A percentile compares a stretch with the other conserved stretches of the same genome.
These are phyloP conservation scores for Miscanthus sacchariflorus DNA, from an alignment of 202 grass and related monocot genomes.

Conservation along the genomic window DNA sequence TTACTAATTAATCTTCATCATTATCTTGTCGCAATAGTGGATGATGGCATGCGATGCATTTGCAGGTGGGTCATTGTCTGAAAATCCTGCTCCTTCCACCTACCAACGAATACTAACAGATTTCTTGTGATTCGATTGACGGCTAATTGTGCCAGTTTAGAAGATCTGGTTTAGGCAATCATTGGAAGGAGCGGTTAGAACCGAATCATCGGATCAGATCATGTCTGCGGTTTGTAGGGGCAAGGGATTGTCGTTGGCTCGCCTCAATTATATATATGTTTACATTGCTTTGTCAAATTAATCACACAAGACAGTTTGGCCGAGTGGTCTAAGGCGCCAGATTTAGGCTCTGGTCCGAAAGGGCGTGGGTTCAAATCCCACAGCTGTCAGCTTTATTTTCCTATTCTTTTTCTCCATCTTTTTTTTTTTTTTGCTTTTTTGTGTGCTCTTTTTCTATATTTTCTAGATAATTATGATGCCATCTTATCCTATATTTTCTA, in stretches of 20 bases:
- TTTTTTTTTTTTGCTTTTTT: background rate
- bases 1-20: background rate
- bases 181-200: background rate
- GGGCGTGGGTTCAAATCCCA: slow-evolving; percentile 72
- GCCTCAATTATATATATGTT: too few species aligned
- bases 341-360: slow-evolving; percentile 98
- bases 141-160: background rate
- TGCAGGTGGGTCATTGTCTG: background rate
- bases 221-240: background rate
- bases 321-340: slow-evolving; percentile 99
- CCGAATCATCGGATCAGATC: background rate
- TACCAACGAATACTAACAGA: background rate
- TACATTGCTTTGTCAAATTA: fast-evolving
- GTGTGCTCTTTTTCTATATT: too few species aligned
- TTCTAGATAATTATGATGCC: background rate
- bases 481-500: background rate
- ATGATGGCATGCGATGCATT: background rate
- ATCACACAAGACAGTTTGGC: slow-evolving; percentile 64
- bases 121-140: background rate
- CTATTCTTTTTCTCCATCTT: too few species aligned
- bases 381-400: slow-evolving; percentile 9
- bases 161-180: background rate
- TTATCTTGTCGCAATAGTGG: background rate
- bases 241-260: too few species aligned
- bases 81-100: background rate